Percentiles rank a stretch among this genome's conserved stretches.
Conservation (phyloP, 768 basidiomycete species). For the Tricholoma terreum region DNA sequence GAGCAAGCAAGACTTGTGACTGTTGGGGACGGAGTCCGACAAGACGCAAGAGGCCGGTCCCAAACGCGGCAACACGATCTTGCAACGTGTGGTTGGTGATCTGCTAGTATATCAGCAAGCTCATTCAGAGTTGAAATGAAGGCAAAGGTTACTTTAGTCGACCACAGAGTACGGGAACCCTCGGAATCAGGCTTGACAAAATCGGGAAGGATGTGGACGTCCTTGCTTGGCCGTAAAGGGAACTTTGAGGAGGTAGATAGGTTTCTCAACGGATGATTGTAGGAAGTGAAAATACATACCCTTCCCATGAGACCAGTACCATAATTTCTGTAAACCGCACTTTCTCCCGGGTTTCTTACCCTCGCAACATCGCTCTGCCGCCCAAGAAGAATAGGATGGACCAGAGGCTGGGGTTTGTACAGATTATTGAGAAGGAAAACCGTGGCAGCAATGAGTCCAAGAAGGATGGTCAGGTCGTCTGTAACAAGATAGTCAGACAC, state of each 20-base stretch:
- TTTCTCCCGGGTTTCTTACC: conserved; percentile 78
- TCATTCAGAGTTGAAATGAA: background rate
- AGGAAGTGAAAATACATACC: conserved; percentile 42
- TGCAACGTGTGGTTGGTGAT: conserved; percentile 72
- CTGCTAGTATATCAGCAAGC: conserved; percentile 33
- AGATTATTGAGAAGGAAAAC: conserved; percentile 75
- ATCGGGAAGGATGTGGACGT: conserved; percentile 63
- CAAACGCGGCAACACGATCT: conserved; percentile 68
- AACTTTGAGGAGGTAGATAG: conserved; percentile 45
- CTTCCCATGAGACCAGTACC: conserved; percentile 79
- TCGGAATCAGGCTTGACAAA: conserved; percentile 66
- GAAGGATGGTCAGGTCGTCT: conserved; percentile 76
- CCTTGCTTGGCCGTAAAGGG: conserved; percentile 67
- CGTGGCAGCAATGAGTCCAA: conserved; percentile 71
- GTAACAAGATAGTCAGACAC: conserved; percentile 63
- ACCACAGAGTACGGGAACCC: conserved; percentile 73
- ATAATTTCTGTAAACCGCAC: conserved; percentile 89
- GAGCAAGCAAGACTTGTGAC: conserved; percentile 68
- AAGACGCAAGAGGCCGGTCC: conserved; percentile 64
- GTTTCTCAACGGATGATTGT: background rate
- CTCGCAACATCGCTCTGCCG: conserved; percentile 87
- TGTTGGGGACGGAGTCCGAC: conserved; percentile 52
- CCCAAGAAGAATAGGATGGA: conserved; percentile 91
- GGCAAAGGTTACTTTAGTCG: conserved; percentile 53
- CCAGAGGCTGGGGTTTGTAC: conserved; percentile 79